Conservation (phyloP, 768 basidiomycete species). For the Pluteus cervinus region DNA sequence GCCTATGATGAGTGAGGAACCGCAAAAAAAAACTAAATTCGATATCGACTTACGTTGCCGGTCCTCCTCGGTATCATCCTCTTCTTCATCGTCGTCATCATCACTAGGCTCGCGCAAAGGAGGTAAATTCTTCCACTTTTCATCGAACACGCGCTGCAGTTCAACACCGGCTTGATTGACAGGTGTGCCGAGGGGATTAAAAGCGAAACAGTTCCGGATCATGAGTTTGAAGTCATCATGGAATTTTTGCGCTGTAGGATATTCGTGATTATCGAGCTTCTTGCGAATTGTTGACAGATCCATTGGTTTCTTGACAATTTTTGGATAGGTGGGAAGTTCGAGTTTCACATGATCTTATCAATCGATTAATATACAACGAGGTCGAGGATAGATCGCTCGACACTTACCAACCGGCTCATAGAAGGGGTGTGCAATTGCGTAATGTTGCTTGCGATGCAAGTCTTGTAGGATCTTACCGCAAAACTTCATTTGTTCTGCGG, state of each 20-base stretch:
- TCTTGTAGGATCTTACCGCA: slow-evolving; percentile 72
- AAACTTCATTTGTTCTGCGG: slow-evolving; percentile 79
- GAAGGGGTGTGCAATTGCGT: slow-evolving; percentile 71
- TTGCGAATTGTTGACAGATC: slow-evolving; percentile 84
- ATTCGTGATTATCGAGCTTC: slow-evolving; percentile 77
- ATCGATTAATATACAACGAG: slow-evolving; percentile 8
- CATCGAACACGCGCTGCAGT: slow-evolving; percentile 83
- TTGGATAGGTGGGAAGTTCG: slow-evolving; percentile 79
- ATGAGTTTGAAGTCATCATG: slow-evolving; percentile 91
- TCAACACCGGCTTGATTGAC: slow-evolving; percentile 85
- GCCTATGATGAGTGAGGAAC: slow-evolving; percentile 35
- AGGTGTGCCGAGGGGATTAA: slow-evolving; percentile 84
- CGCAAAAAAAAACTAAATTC: slow-evolving; percentile 7
- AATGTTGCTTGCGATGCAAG: slow-evolving; percentile 75
- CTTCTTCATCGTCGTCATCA: slow-evolving; percentile 62
- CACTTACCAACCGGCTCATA: slow-evolving; percentile 89
- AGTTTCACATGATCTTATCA: slow-evolving; percentile 67
- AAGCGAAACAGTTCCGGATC: slow-evolving; percentile 89
- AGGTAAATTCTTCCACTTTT: slow-evolving; percentile 84
- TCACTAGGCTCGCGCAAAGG: slow-evolving; percentile 50
- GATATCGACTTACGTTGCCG: slow-evolving; percentile 50
- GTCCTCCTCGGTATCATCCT: slow-evolving; percentile 66
- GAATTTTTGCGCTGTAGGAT: slow-evolving; percentile 74
- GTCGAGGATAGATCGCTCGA: slow-evolving; percentile 1
- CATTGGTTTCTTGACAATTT: slow-evolving; percentile 92